A percentile compares a stretch with the other conserved stretches of the same genome.
These are phyloP conservation scores for Lomentospora prolificans DNA, from an alignment of 2,329 filamentous ascomycete species.

Conservation along the genomic window DNA sequence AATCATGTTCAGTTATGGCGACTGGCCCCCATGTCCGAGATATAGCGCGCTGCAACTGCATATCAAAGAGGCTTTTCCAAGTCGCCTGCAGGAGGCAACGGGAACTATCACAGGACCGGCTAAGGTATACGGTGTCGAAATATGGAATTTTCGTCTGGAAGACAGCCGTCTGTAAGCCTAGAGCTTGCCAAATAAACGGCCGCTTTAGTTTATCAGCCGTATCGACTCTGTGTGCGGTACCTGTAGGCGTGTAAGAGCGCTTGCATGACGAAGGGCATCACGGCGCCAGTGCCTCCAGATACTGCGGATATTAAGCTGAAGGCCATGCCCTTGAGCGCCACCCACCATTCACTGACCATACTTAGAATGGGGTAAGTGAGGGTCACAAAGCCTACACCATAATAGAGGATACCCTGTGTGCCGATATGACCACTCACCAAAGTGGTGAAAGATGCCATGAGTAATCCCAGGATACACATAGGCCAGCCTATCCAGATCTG, in stretches of 20 bases:
- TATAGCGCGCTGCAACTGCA: no score
- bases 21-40: no score
- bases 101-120: no score
- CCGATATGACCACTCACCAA: conserved; percentile 14
- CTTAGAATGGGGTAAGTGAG: conserved; percentile 26
- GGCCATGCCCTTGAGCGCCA: conserved; percentile 26
- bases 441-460: conserved; percentile 22
- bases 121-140: no score
- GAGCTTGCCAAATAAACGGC: no score
- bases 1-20: no score
- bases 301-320: conserved; percentile 23
- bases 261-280: conserved; percentile 28
- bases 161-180: no score
- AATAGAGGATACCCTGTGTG: conserved; percentile 26
- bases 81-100: no score
- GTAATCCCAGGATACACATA: conserved; percentile 26
- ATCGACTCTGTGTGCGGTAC: no score
- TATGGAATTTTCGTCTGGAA: no score
- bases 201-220: no score
- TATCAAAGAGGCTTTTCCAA: no score
- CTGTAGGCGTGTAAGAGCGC: conserved; percentile 13
- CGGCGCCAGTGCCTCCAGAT: conserved; percentile 19
- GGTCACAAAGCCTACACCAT: conserved; percentile 27
- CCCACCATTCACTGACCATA: conserved; percentile 30
- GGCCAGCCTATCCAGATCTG: conserved; percentile 29